Conservation (phyloP, 495 filamentous ascomycete species). For the Halenospora varia region DNA sequence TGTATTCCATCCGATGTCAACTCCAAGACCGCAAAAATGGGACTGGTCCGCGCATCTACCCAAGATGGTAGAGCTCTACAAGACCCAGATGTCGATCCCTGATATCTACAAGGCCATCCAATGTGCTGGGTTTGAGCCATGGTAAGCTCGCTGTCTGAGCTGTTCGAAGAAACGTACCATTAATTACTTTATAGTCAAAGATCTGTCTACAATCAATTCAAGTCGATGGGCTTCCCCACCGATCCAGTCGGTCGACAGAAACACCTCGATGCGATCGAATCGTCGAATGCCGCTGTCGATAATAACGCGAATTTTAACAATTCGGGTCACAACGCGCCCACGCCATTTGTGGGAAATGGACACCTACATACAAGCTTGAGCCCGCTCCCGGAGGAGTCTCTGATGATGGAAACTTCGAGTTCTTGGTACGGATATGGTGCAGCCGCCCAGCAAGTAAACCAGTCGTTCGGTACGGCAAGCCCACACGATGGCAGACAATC, state of each 20-base stretch:
- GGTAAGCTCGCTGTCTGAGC: slow-evolving; percentile 5
- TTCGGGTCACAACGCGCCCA: not conserved
- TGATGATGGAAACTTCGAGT: too few relatives aligned
- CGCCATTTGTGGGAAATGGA: not conserved
- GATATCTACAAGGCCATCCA: slow-evolving; percentile 19
- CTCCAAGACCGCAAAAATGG: slow-evolving; percentile 7
- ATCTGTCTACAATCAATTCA: slow-evolving; percentile 18
- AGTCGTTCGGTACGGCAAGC: too few relatives aligned
- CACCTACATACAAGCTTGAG: too few relatives aligned
- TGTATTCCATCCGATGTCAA: slow-evolving; percentile 3
- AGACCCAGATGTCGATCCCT: slow-evolving; percentile 15
- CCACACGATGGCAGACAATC: too few relatives aligned
- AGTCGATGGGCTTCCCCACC: slow-evolving; percentile 12
- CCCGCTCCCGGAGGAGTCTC: too few relatives aligned
- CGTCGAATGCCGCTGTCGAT: slow-evolving; percentile 5
- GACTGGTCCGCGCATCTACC: slow-evolving; percentile 15
- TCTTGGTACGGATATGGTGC: too few relatives aligned
- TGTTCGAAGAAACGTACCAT: not conserved
- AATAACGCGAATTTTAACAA: not conserved
- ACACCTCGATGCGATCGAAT: slow-evolving; percentile 7
- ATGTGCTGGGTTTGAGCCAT: slow-evolving; percentile 17
- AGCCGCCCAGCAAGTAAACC: too few relatives aligned
- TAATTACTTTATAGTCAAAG: slow-evolving; percentile 8
- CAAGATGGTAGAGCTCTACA: slow-evolving; percentile 20
- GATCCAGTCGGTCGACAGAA: slow-evolving; percentile 10